Conservation (phyloP, 2,329 filamentous ascomycete species). For the Lachnellula arida region DNA sequence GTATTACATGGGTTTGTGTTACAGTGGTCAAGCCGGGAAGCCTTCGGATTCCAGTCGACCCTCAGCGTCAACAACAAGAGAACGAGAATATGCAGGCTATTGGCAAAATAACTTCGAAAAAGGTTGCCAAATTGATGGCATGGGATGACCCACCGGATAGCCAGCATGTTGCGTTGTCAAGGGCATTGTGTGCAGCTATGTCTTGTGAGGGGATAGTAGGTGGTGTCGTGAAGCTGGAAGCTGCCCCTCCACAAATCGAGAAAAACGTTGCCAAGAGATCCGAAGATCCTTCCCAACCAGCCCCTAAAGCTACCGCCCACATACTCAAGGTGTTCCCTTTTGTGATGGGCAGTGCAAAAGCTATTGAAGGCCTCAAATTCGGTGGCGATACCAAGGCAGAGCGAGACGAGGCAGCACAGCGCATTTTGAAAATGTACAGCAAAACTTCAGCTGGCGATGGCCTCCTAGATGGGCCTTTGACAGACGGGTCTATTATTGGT, state of each 20-base stretch:
- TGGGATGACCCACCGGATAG: constrained; percentile 89
- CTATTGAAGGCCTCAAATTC: constrained; percentile 69
- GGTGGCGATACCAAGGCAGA: constrained; percentile 83
- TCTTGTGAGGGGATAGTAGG: constrained; percentile 72
- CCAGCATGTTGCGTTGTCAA: constrained; percentile 74
- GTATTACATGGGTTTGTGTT: constrained; percentile 73
- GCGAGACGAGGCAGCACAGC: constrained; percentile 69
- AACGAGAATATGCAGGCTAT: constrained; percentile 57
- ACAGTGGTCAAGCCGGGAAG: constrained; percentile 81
- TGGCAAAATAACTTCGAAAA: constrained; percentile 54
- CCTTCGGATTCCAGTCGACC: constrained; percentile 65
- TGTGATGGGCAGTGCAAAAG: constrained; percentile 48
- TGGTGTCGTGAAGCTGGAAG: constrained; percentile 81
- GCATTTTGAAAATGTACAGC: constrained; percentile 68
- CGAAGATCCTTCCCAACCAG: constrained; percentile 49
- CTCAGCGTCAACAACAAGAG: constrained; percentile 62
- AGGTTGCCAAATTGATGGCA: constrained; percentile 68
- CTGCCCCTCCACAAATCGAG: constrained; percentile 52
- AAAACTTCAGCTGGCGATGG: constrained; percentile 50
- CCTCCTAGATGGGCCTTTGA: constrained; percentile 77
- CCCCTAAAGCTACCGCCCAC: constrained; percentile 46
- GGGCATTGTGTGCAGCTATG: constrained; percentile 68
- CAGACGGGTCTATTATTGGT: constrained; percentile 77
- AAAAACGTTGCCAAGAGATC: constrained; percentile 12
- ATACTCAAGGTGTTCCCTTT: constrained; percentile 81